These are phyloP conservation scores for Aquanectria penicillioides DNA, from an alignment of 2,329 filamentous ascomycete species.

Conservation along the genomic window DNA sequence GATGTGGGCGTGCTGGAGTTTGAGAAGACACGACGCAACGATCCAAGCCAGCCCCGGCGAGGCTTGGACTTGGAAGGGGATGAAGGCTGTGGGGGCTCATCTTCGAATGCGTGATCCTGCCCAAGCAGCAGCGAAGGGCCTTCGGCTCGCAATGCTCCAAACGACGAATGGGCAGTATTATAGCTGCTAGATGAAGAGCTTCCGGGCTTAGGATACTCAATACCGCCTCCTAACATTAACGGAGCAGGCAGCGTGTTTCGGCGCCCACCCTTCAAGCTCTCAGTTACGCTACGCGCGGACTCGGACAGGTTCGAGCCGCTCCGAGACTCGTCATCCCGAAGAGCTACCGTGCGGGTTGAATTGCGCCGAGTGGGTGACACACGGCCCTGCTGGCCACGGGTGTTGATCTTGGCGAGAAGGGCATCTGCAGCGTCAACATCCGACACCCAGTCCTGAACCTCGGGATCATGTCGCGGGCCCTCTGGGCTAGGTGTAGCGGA, in stretches of 20 bases:
- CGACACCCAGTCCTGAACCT: constrained; percentile 67
- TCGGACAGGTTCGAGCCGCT: constrained; percentile 69
- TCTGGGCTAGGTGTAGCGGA: constrained; percentile 55
- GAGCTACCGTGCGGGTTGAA: constrained; percentile 48
- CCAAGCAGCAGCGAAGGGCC: constrained; percentile 59
- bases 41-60: constrained; percentile 73
- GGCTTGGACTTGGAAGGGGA: constrained; percentile 68
- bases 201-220: constrained; percentile 47
- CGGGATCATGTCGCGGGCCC: constrained; percentile 54
- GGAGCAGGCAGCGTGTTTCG: constrained; percentile 43
- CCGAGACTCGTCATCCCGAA: constrained; percentile 59
- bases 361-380: constrained; percentile 51
- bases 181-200: constrained; percentile 58
- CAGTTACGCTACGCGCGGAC: constrained; percentile 57
- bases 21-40: constrained; percentile 70
- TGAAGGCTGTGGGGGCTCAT: constrained; percentile 53
- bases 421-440: constrained; percentile 66
- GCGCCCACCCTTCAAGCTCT: constrained; percentile 49
- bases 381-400: constrained; percentile 43
- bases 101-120: constrained; percentile 43
- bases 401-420: constrained; percentile 58
- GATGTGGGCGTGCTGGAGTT: constrained; percentile 50
- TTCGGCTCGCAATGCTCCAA: constrained; percentile 62
- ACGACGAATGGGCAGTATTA: constrained; percentile 64
- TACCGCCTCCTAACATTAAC: constrained; percentile 36